These are phyloP conservation scores for Exobasidium cylindrosporum DNA, from an alignment of 1,284 basidiomycete genomes.

Conservation along the genomic window DNA sequence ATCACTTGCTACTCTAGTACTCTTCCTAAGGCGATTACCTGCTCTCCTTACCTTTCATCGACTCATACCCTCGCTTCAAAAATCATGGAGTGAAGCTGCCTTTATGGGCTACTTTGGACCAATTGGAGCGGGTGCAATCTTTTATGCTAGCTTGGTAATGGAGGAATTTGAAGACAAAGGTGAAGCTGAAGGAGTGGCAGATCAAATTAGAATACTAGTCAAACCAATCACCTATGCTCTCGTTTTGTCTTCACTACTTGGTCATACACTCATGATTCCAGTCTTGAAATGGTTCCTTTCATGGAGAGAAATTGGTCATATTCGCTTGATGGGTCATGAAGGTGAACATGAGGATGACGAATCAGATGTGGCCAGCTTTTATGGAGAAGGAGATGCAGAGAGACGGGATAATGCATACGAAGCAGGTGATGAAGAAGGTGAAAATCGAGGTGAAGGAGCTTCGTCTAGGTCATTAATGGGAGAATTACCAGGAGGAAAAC, in stretches of 20 bases:
- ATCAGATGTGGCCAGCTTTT: neutral
- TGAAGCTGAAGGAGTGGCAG: neutral
- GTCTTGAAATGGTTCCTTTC: constrained; percentile 34
- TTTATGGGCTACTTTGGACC: constrained; percentile 57
- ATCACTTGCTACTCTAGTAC: constrained; percentile 57
- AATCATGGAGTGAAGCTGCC: constrained; percentile 38
- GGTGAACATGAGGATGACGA: constrained; percentile 8
- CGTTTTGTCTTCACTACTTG: constrained; percentile 34
- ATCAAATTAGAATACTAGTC: constrained; percentile 15
- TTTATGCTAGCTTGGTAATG: constrained; percentile 23
- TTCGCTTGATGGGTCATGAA: constrained; percentile 28
- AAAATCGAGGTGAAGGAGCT: constrained; percentile 20
- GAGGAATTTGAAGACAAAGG: constrained; percentile 14
- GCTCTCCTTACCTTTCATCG: constrained; percentile 44
- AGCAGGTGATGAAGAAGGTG: constrained; percentile 20
- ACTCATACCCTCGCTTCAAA: constrained; percentile 48
- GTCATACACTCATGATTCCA: constrained; percentile 40
- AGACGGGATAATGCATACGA: constrained; percentile 26
- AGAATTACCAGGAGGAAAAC: constrained; percentile 4
- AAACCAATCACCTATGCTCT: constrained; percentile 39
- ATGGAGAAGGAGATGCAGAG: constrained; percentile 2
- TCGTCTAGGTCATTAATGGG: constrained; percentile 6
- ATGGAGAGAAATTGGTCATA: constrained; percentile 28
- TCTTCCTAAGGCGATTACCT: constrained; percentile 54
- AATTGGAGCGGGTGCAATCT: constrained; percentile 56